Base-by-base conservation (phyloP, 2,329 filamentous ascomycete species). In the Pyricularia pennisetigena region DNA sequence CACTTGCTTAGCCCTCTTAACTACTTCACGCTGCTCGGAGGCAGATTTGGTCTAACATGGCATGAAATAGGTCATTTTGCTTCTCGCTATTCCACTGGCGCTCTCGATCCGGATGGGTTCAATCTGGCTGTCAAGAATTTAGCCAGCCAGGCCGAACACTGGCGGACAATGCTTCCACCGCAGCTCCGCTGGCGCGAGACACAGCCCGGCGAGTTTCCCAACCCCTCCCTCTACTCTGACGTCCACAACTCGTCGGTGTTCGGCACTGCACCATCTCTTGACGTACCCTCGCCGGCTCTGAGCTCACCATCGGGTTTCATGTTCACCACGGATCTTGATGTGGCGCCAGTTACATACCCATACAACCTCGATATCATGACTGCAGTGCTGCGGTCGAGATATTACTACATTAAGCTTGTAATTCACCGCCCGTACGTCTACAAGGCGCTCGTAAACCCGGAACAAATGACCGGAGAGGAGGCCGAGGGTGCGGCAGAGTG, bases 351-450 rank as follows among this genome's bases (percentile, higher is more conserved):
- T 10, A 78, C 77, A 26, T 86, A 86, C 72, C 79, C 79, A 16
- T 86, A 82, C 72, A 81, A 81, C 20, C 79, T 85, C 69, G 85
- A 87, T 72, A 78, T 88, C 41, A 83, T 87, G 69, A 81, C 83
- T 8, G 86, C 86, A 1, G 75, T 86, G 12, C 78, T 88, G 9
- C 82, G 86, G 64, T 86, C 85, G 5, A 80, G 84, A 65, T 88
- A 86, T 74, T 87, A 86, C 74, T 86, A 86, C 71, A 81, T 82
- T 26, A 85, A 85, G 68, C 85, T 84, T 72, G 79, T 87, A 69
- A 80, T 87, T 69, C 81, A 87, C 73, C 80, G 84, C 12, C 85
- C 86, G 0, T 88, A 84, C 68, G 72, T 88, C 5, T 88, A 84
- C 77, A 88, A 87, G 72, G 85, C 83, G 1, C 77, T 88, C 2